Conservation (phyloP, 1,139 yeast species). For the Kodamaea sp. region DNA sequence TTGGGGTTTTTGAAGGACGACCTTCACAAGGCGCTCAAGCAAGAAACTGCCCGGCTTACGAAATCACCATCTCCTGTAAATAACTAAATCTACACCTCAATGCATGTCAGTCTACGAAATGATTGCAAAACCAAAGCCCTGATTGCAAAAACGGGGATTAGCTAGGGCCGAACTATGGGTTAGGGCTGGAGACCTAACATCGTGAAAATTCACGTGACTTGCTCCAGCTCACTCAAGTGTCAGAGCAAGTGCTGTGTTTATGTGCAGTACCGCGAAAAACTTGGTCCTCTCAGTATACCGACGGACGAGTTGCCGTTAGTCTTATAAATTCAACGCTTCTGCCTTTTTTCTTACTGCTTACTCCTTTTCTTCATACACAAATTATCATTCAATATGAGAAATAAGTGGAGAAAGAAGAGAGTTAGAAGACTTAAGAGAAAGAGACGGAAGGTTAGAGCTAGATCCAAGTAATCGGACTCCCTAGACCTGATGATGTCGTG, state of each 20-base stretch:
- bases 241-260: too few relatives aligned
- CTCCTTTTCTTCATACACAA: constrained; percentile 20
- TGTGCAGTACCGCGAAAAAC: too few relatives aligned
- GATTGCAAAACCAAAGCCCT: too few relatives aligned
- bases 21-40: constrained; percentile 47
- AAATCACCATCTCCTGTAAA: constrained; percentile 1
- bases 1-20: constrained; percentile 41
- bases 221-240: too few relatives aligned
- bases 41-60: constrained; percentile 39
- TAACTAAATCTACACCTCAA: too few relatives aligned
- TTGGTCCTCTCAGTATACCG: constrained; percentile 6
- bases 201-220: too few relatives aligned
- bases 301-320: constrained; percentile 7
- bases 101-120: too few relatives aligned
- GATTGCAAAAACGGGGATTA: too few relatives aligned
- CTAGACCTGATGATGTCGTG: constrained; percentile 7
- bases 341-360: constrained; percentile 18
- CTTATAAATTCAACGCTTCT: constrained; percentile 14
- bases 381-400: constrained; percentile 64
- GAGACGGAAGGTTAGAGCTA: constrained; percentile 99
- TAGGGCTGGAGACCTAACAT: too few relatives aligned
- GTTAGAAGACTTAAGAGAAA: constrained; percentile 99
- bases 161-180: too few relatives aligned
- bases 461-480: constrained; percentile 87
- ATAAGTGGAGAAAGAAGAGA: constrained; percentile 99